phyloP scores from a whole-genome alignment of 352 stramenopile genomes.

The Globisporangium perplexum region DNA sequence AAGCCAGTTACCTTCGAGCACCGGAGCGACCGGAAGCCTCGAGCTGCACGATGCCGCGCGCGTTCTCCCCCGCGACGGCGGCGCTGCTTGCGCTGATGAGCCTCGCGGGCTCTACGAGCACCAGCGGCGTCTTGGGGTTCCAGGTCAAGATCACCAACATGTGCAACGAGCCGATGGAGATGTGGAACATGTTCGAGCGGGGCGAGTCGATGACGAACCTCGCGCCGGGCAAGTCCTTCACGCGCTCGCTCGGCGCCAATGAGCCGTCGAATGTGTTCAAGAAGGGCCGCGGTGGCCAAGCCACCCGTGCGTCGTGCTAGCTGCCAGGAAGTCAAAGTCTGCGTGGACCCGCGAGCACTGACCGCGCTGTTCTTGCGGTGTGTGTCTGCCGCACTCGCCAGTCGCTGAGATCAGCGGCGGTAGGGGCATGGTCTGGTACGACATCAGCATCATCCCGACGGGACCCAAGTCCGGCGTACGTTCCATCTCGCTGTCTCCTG shows the following conservation, averaged over 20 bases:
- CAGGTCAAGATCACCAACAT: constrained; percentile 55
- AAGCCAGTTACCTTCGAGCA: not conserved
- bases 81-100: constrained; percentile 18
- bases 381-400: too few species aligned
- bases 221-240: constrained; percentile 22
- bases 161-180: constrained; percentile 34
- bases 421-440: constrained; percentile 51
- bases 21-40: too few species aligned
- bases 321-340: too few species aligned
- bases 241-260: constrained; percentile 17
- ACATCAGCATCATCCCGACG: constrained; percentile 77
- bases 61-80: not conserved
- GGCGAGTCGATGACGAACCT: constrained; percentile 22
- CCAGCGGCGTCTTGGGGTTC: constrained; percentile 17
- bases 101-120: constrained; percentile 3
- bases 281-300: constrained; percentile 36
- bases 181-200: constrained; percentile 26
- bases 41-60: constrained; percentile 3
- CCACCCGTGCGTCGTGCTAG: constrained; percentile 41
- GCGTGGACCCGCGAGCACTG: too few species aligned
- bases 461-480: constrained; percentile 50
- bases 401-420: too few species aligned
- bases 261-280: constrained; percentile 49
- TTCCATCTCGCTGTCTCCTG: constrained; percentile 4
- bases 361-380: too few species aligned